Evolutionary conservation across 306 rosid genomes (phyloP).

Genomic region (Prunus dulcis): DNA sequence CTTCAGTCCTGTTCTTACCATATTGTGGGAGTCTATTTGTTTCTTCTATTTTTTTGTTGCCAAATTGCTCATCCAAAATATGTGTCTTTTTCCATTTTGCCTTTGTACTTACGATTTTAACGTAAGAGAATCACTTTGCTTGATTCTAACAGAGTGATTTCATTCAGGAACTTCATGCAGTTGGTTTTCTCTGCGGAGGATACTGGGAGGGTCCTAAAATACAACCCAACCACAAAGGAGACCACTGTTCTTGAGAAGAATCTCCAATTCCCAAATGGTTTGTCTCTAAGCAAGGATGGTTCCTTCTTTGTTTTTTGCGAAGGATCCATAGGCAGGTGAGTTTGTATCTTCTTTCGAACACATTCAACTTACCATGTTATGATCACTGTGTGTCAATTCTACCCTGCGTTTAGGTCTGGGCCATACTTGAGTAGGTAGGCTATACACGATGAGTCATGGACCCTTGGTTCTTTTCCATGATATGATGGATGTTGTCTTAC

Average conservation of each 20-base stretch:
- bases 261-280: slow-evolving; percentile 82
- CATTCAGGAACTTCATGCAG: slow-evolving; percentile 78
- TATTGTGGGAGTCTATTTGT: neutral
- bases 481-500: too few relatives aligned
- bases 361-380: neutral
- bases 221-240: slow-evolving; percentile 66
- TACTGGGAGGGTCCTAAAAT: slow-evolving; percentile 76
- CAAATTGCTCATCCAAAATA: neutral
- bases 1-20: neutral
- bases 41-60: neutral
- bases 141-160: slow-evolving; percentile 30
- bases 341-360: neutral
- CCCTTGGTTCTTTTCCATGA: neutral
- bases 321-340: slow-evolving; percentile 75
- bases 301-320: slow-evolving; percentile 77
- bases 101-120: neutral
- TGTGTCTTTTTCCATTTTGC: neutral
- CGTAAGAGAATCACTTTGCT: neutral
- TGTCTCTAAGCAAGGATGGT: slow-evolving; percentile 89
- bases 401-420: neutral
- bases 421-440: slow-evolving; percentile 1
- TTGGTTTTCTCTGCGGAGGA: slow-evolving; percentile 68
- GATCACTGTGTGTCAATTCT: neutral
- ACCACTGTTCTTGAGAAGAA: slow-evolving; percentile 74
- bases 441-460: neutral